Base-by-base conservation (phyloP, 2,329 filamentous ascomycete genomes). In the Neospermospora avenae region DNA sequence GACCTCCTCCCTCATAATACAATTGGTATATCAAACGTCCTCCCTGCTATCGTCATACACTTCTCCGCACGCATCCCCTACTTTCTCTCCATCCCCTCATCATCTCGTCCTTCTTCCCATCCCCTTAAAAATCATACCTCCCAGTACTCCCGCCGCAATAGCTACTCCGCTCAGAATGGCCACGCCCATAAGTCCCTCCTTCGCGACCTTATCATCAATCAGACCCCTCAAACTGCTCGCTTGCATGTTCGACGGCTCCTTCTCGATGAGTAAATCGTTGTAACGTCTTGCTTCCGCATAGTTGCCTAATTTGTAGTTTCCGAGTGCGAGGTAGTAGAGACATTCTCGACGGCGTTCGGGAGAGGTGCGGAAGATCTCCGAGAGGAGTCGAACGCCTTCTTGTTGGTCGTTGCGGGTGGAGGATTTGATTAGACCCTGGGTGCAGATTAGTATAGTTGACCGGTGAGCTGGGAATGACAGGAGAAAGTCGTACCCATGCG, bases 301-400 rank as follows among this genome's bases (percentile, higher is more conserved):
- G 81, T 97, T 98, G 63, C 93, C 93, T 49, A 99, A 85, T 80
- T 98, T 98, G 84, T 93, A 98, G 81, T 98, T 96, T 65, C 95
- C 95, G 34, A 99, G 84, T 25, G 91, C 95, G 57, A 99, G 87
- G 77, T 99, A 99, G 81, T 97, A 99, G 63, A 99, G 89, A 73
- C 95, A 99, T 82, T 99, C 95, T 72, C 95, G 88, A 72, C 95
- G 88, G 69, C 95, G 90, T 76, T 98, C 95, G 67, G 91, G 92
- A 37, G 91, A 89, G 61, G 88, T 87, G 73, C 93, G 91, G 82
- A 98, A 99, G 77, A 99, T 99, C 69, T 98, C 93, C 69, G 91
- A 93, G 61, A 98, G 88, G 35, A 98, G 85, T 67, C 91, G 91
- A 65, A 98, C 92, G 70, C 93, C 93, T 75, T 95, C 87, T 80